Base-by-base conservation (phyloP, 345 rosid species). In the Lepidium sativum region DNA sequence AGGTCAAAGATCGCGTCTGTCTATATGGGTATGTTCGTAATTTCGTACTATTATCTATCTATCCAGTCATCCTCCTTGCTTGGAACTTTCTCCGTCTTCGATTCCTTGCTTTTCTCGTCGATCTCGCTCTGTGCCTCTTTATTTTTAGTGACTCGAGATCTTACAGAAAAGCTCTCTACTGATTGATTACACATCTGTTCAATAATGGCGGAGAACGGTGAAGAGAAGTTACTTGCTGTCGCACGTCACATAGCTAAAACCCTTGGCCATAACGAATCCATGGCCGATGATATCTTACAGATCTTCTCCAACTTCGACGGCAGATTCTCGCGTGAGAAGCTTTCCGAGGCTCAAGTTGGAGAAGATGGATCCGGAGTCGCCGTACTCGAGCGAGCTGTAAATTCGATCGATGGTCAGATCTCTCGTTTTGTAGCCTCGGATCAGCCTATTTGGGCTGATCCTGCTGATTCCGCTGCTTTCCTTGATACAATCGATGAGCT, bases 161-260 rank as follows among this genome's bases (percentile, higher is more conserved):
- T 25, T 11, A 29, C 11, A 23, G 9, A 27, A 27, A 6, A 43
- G 40, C 65, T 67, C 34, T 45, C 8, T 6, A 54, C 65, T 68
- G 9, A 21, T 45, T 68, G 9, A 21, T 45, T 68, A 27, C 38
- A 72, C 31, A 20, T 56, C 45, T 45, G 31, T 38, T 50, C 27
- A 27, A 17, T 11, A 14, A 75, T 78, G 82, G 82, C 81, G 9
- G 84, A 83, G 64, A 83, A 80, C 82, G 97, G 98, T 50, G 98
- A 92, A 75, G 98, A 92, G 78, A 92, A 87, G 79, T 58, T 92
- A 60, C 77, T 87, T 0, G 96, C 98, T 13, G 74, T 86, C 50
- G 98, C 98, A 2, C 87, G 97, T 23, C 97, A 92, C 82, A 92
- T 92, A 44, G 98, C 98, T 37, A 83, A 84, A 61, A 87, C 86